Evolutionary conservation across 2,329 filamentous ascomycete species (phyloP).

Genomic region (Cryoendolithus antarcticus): DNA sequence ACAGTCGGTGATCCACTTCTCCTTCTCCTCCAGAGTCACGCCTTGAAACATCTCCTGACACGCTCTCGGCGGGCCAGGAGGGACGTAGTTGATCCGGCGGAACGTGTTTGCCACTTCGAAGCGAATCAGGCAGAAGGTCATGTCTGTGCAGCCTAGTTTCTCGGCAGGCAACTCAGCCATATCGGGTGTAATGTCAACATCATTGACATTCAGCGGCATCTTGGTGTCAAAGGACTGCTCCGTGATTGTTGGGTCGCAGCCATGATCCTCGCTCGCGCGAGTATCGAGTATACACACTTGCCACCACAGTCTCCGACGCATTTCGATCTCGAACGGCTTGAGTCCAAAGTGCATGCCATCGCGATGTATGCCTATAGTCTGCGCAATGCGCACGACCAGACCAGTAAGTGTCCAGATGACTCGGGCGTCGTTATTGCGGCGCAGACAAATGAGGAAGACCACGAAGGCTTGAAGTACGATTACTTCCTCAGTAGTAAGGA

Average conservation of each 20-base stretch:
- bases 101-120: slow-evolving; percentile 40
- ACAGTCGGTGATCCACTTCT: slow-evolving; percentile 38
- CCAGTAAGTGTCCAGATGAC: slow-evolving; percentile 49
- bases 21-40: slow-evolving; percentile 35
- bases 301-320: slow-evolving; percentile 49
- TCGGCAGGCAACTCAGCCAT: slow-evolving; percentile 38
- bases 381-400: slow-evolving; percentile 45
- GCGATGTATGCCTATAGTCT: slow-evolving; percentile 48
- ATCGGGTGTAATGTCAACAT: slow-evolving; percentile 37
- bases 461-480: slow-evolving; percentile 51
- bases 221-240: slow-evolving; percentile 49
- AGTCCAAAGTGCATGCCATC: slow-evolving; percentile 45
- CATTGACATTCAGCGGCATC: slow-evolving; percentile 45
- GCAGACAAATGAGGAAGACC: slow-evolving; percentile 46
- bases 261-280: slow-evolving; percentile 50
- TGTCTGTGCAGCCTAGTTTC: slow-evolving; percentile 43
- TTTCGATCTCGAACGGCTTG: slow-evolving; percentile 48
- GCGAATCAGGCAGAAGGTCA: slow-evolving; percentile 44
- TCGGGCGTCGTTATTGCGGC: slow-evolving; percentile 38
- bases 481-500: slow-evolving; percentile 50
- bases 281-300: slow-evolving; percentile 47
- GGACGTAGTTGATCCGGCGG: slow-evolving; percentile 33
- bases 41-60: slow-evolving; percentile 32
- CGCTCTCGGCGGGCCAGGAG: slow-evolving; percentile 28
- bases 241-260: slow-evolving; percentile 47